These are phyloP conservation scores for Coniochaeta sp. DNA, from an alignment of 2,329 filamentous ascomycete species.

Conservation along the genomic window DNA sequence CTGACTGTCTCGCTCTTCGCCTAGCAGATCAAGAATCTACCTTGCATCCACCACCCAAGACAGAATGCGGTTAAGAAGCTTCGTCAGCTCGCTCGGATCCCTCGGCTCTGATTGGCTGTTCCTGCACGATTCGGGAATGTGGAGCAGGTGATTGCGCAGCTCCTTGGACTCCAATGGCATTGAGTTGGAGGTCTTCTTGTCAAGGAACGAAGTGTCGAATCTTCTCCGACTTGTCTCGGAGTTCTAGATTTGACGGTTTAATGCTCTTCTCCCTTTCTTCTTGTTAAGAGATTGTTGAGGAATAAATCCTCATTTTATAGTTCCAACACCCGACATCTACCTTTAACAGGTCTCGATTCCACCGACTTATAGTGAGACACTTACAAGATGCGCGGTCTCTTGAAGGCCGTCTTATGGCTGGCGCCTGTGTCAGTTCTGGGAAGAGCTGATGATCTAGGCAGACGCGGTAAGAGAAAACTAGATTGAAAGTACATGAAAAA, in stretches of 20 bases:
- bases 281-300: neutral
- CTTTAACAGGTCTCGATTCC: neutral
- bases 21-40: neutral
- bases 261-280: neutral
- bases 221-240: neutral
- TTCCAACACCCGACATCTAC: neutral
- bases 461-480: constrained; percentile 10
- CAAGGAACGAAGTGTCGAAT: neutral
- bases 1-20: too few relatives aligned
- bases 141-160: neutral
- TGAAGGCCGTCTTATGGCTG: constrained; percentile 25
- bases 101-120: neutral
- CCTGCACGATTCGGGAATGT: neutral
- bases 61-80: neutral
- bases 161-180: neutral
- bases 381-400: constrained; percentile 25
- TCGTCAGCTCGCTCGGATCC: neutral
- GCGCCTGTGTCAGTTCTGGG: constrained; percentile 24
- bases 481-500: constrained; percentile 17
- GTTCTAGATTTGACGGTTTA: neutral
- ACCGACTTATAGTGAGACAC: neutral
- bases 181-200: neutral
- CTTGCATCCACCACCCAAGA: neutral
- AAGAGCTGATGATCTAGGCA: constrained; percentile 17
- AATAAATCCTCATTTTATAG: neutral